Conservation (phyloP, 306 rosid genomes). For the Gastrolobium bilobum region DNA sequence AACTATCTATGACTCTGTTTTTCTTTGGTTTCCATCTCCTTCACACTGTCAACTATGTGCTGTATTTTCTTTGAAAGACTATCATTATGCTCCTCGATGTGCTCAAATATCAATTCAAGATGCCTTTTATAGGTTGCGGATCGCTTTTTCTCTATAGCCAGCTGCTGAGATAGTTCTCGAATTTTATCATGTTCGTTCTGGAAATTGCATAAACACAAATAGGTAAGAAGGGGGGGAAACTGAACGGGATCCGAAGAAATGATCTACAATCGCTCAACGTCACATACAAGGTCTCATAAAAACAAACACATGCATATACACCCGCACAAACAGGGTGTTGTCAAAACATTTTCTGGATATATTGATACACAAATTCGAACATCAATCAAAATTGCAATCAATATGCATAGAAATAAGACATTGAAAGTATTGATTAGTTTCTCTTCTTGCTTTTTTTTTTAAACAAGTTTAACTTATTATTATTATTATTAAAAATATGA, state of each 20-base stretch:
- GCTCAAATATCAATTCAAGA: slow-evolving; percentile 89
- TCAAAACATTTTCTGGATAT: slow-evolving; percentile 24
- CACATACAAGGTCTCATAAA: not conserved
- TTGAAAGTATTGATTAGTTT: not conserved
- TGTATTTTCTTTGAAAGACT: slow-evolving; percentile 88
- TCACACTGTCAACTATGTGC: slow-evolving; percentile 86
- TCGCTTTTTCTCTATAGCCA: slow-evolving; percentile 88
- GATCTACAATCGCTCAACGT: not conserved
- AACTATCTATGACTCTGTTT: slow-evolving; percentile 65
- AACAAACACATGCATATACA: slow-evolving; percentile 3
- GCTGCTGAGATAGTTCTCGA: slow-evolving; percentile 87
- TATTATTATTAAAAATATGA: not conserved
- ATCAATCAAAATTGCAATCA: slow-evolving; percentile 9
- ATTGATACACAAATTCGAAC: not conserved
- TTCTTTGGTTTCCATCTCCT: slow-evolving; percentile 80
- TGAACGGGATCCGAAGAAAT: not conserved
- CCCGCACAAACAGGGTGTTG: slow-evolving; percentile 2
- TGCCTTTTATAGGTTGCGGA: slow-evolving; percentile 91
- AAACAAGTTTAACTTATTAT: slow-evolving; percentile 11
- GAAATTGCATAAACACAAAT: slow-evolving; percentile 39
- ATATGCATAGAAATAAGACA: slow-evolving; percentile 10
- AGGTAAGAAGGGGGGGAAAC: slow-evolving; percentile 15
- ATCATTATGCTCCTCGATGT: slow-evolving; percentile 88
- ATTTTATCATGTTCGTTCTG: slow-evolving; percentile 93
- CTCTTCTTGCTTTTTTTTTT: not conserved